Conservation (phyloP, 768 basidiomycete genomes). For the Boletellus emodensis region DNA sequence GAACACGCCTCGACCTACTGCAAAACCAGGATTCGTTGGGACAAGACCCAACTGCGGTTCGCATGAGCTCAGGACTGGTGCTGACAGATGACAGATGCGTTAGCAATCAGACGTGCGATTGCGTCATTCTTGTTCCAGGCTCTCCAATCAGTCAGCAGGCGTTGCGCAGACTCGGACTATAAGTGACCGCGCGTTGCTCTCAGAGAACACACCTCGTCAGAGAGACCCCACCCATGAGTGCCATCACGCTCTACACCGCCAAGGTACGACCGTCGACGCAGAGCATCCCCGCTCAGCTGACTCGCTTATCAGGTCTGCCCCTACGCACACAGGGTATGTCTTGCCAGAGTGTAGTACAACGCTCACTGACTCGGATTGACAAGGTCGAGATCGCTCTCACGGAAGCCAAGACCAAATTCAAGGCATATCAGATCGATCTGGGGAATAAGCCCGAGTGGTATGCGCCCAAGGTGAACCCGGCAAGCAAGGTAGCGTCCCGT, state of each 20-base stretch:
- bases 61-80: no score
- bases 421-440: constrained; percentile 55
- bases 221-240: constrained; percentile 8
- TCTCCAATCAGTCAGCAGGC: no score
- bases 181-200: no score
- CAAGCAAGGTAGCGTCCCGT: constrained; percentile 49
- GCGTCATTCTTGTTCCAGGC: no score
- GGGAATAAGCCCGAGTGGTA: constrained; percentile 69
- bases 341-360: neutral
- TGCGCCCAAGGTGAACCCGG: constrained; percentile 59
- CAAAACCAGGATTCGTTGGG: no score
- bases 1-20: no score
- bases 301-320: constrained; percentile 45
- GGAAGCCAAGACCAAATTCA: constrained; percentile 49
- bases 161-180: no score
- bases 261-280: constrained; percentile 32
- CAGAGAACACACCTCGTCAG: no score
- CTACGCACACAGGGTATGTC: constrained; percentile 51
- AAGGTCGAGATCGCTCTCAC: constrained; percentile 60
- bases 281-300: neutral
- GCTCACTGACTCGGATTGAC: neutral
- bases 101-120: no score
- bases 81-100: no score
- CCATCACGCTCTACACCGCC: constrained; percentile 45
- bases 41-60: no score